Evolutionary conservation across 2,329 filamentous ascomycete genomes (phyloP), one percentile per base, ranked within the genome.

Genomic region (Claviceps pazoutovae): DNA sequence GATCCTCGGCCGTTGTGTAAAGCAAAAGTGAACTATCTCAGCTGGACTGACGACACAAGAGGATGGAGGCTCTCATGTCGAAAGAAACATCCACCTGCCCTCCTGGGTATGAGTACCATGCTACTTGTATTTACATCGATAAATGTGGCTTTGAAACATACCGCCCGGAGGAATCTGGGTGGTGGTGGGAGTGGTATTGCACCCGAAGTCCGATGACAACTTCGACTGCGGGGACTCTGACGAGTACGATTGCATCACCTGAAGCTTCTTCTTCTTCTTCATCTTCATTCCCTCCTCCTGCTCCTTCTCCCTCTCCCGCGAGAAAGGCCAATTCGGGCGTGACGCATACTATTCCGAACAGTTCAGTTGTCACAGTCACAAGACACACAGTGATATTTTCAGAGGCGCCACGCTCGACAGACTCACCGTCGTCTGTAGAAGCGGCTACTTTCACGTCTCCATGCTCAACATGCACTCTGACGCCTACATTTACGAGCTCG

Each of bases 101-200:
- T 5, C 3, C 52, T 7, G 64, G 62, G 52, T 57, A 56, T 17
- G 36, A 49, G 30, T 73, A 63, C 55, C 74, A 71, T 56, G 48
- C 54, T 23, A 76, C 72, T 56, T 77, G 73, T 56, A 53, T 46
- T 14, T 42, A 49, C 56, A 54, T 56, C 36, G 74, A 49, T 2
- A 74, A 72, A n/a, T 30, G 26, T 51, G 55, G 51, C 9, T 30
- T 30, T 9, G 2, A 30, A 30, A 8, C 26, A 30, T 30, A 30
- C 7, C 26, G 26, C 7, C 7, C 7, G 46, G 68, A 61, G 56
- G 55, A 56, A 36, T 74, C 48, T 2, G 74, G 72, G 19, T 78
- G 76, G 78, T 74, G 58, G 59, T 62, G 26, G 13, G 59, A 66
- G 14, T 60, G 74, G 54, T 67, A 73, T 16, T 78, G 75, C 57